These are phyloP conservation scores for Parasarocladium wereldwijsianum DNA, from an alignment of 2,329 filamentous ascomycete genomes.

Conservation along the genomic window DNA sequence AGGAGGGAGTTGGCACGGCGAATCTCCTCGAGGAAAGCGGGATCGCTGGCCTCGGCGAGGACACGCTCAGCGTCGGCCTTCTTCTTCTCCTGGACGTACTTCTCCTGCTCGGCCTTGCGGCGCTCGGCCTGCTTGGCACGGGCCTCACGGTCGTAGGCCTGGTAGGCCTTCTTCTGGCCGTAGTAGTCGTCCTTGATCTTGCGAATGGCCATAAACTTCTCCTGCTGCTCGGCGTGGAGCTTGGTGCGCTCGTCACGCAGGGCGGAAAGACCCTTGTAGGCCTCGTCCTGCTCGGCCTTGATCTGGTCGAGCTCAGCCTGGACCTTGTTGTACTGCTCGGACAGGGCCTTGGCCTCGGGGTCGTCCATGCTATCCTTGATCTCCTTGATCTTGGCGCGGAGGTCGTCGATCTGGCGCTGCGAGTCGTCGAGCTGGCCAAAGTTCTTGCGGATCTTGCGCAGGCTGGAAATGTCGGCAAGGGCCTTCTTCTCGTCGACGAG, in stretches of 20 bases:
- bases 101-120: constrained; percentile 66
- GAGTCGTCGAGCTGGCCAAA: constrained; percentile 73
- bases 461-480: constrained; percentile 62
- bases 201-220: constrained; percentile 68
- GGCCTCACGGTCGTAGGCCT: constrained; percentile 71
- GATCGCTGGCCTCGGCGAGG: constrained; percentile 69
- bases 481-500: constrained; percentile 96
- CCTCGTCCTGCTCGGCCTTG: constrained; percentile 83
- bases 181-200: constrained; percentile 86
- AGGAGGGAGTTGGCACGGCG: constrained; percentile 76
- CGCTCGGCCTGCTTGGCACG: constrained; percentile 64
- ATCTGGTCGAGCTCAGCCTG: constrained; percentile 79
- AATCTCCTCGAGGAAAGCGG: constrained; percentile 87
- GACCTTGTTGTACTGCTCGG: constrained; percentile 71
- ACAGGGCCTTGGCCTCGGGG: constrained; percentile 77
- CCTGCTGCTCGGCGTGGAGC: constrained; percentile 73
- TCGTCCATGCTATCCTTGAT: constrained; percentile 84
- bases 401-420: constrained; percentile 78
- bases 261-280: constrained; percentile 72
- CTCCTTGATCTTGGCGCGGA: constrained; percentile 76
- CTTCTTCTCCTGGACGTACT: constrained; percentile 55
- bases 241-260: constrained; percentile 77
- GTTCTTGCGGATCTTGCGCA: constrained; percentile 83
- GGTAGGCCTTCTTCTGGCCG: constrained; percentile 64
- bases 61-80: constrained; percentile 63